phyloP scores from a whole-genome alignment of 2,329 filamentous ascomycete species.

The Aspergillus puulaauensis region DNA sequence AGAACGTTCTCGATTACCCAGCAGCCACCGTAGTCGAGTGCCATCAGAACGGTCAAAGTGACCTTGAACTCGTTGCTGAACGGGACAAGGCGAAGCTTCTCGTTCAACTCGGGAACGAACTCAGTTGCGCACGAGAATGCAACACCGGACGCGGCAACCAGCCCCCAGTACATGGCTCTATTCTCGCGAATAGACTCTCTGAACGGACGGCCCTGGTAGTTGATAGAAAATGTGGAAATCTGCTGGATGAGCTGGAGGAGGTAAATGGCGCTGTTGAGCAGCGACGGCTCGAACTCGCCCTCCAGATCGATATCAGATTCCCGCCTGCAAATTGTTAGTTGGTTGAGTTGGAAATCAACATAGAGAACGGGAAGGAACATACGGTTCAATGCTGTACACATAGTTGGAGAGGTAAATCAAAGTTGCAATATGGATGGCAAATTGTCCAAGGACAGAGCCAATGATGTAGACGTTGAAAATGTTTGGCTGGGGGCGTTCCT shows the following conservation, averaged over 20 bases:
- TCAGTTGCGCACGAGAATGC: slow-evolving; percentile 95
- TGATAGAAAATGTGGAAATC: slow-evolving; percentile 98
- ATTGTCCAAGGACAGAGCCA: slow-evolving; percentile 93
- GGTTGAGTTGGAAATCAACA: slow-evolving; percentile 30
- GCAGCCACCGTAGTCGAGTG: slow-evolving; percentile 82
- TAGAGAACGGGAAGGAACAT: slow-evolving; percentile 44
- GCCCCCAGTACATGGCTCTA: slow-evolving; percentile 96
- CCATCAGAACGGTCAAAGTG: slow-evolving; percentile 81
- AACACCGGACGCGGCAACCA: slow-evolving; percentile 82
- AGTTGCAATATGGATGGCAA: slow-evolving; percentile 90
- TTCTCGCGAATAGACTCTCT: slow-evolving; percentile 94
- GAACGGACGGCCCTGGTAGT: slow-evolving; percentile 98
- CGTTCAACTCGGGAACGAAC: slow-evolving; percentile 91
- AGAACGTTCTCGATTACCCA: slow-evolving; percentile 83
- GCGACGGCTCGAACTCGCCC: slow-evolving; percentile 87
- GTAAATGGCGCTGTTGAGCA: slow-evolving; percentile 96
- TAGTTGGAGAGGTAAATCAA: slow-evolving; percentile 91
- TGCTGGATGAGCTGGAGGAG: slow-evolving; percentile 97
- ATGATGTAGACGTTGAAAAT: slow-evolving; percentile 99
- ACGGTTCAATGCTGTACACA: slow-evolving; percentile 83
- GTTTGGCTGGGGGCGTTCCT: slow-evolving; percentile 95
- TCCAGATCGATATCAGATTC: slow-evolving; percentile 77
- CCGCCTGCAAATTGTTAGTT: slow-evolving; percentile 43
- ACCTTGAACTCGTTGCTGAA: slow-evolving; percentile 87
- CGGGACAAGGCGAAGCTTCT: slow-evolving; percentile 86